Percentiles rank a stretch among this genome's conserved stretches.
Conservation (phyloP, 768 basidiomycete genomes). For the Polyporus arcularius region DNA sequence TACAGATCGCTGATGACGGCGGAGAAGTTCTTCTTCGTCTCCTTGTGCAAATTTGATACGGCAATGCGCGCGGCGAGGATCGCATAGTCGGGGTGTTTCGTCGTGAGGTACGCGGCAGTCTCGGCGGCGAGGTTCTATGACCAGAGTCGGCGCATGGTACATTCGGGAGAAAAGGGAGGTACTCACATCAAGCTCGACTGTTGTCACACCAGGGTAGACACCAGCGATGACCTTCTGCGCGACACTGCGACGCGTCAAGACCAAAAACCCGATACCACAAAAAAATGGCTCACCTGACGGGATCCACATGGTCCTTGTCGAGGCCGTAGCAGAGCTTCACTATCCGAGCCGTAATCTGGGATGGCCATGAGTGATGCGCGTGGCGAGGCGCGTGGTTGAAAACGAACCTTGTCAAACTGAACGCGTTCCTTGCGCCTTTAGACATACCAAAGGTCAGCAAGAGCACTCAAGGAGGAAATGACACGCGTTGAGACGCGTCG, state of each 20-base stretch:
- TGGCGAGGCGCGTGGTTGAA: slow-evolving; percentile 10
- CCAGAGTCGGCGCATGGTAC: not conserved
- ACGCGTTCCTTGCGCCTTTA: slow-evolving; percentile 85
- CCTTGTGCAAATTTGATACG: slow-evolving; percentile 98
- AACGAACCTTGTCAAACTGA: slow-evolving; percentile 85
- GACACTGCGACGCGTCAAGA: slow-evolving; percentile 48
- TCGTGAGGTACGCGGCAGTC: slow-evolving; percentile 96
- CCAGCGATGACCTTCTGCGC: slow-evolving; percentile 92
- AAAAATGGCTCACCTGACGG: slow-evolving; percentile 71
- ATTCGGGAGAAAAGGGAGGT: not conserved
- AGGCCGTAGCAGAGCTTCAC: slow-evolving; percentile 95
- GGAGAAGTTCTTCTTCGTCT: slow-evolving; percentile 97
- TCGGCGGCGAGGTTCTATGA: slow-evolving; percentile 91
- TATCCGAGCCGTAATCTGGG: slow-evolving; percentile 82
- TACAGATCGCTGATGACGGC: slow-evolving; percentile 91
- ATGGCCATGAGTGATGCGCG: not conserved
- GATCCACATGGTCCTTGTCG: slow-evolving; percentile 88
- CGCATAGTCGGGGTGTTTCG: slow-evolving; percentile 97
- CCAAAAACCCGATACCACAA: not conserved
- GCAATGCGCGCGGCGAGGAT: slow-evolving; percentile 98
- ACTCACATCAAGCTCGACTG: slow-evolving; percentile 92
- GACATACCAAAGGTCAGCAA: slow-evolving; percentile 17
- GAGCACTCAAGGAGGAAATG: not conserved
- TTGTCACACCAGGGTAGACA: slow-evolving; percentile 95
- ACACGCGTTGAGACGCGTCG: slow-evolving; percentile 27